phyloP scores from a whole-genome alignment of 192 early-diverging fungal genomes.

The Coemansia sp. region DNA sequence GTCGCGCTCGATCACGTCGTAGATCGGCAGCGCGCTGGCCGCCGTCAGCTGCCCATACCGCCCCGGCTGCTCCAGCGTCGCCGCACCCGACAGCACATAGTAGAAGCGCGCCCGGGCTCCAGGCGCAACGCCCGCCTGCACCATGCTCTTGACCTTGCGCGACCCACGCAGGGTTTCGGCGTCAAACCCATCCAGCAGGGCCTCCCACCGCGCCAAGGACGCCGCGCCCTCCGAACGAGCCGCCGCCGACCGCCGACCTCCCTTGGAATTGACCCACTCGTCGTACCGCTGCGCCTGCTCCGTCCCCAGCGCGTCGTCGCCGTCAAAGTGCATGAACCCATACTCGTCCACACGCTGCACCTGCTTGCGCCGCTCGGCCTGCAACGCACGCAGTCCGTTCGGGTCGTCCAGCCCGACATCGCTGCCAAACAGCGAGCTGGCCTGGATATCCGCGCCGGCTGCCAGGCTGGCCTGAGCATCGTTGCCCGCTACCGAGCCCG shows the following conservation, averaged over 20 bases:
- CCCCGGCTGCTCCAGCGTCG: conserved; percentile 4
- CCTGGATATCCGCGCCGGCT: conserved; percentile 10
- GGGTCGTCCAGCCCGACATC: conserved; percentile 28
- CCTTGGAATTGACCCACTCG: no score
- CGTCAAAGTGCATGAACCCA: conserved; percentile 44
- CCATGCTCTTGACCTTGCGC: conserved; percentile 46
- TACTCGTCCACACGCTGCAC: conserved; percentile 31
- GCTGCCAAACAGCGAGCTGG: conserved; percentile 16
- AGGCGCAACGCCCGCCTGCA: conserved; percentile 35
- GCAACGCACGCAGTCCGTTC: conserved; percentile 30
- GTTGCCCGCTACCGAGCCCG: not conserved
- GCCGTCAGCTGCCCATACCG: conserved; percentile 29
- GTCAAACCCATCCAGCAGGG: conserved; percentile 35
- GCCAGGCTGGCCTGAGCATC: not conserved
- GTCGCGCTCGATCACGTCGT: conserved; percentile 88
- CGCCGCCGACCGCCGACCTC: no score
- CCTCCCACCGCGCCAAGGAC: conserved; percentile 27
- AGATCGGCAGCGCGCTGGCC: conserved; percentile 51
- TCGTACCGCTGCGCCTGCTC: conserved; percentile 30
- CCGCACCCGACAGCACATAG: conserved; percentile 32
- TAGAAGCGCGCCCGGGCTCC: conserved; percentile 30
- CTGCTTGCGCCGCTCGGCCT: conserved; percentile 39
- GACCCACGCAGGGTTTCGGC: conserved; percentile 27
- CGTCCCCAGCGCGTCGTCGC: conserved; percentile 8
- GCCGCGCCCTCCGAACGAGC: no score